Percentiles rank a stretch among this genome's conserved stretches.
These are phyloP conservation scores for Leishmania tropica DNA, from an alignment of 208 protist species.

Conservation along the genomic window DNA sequence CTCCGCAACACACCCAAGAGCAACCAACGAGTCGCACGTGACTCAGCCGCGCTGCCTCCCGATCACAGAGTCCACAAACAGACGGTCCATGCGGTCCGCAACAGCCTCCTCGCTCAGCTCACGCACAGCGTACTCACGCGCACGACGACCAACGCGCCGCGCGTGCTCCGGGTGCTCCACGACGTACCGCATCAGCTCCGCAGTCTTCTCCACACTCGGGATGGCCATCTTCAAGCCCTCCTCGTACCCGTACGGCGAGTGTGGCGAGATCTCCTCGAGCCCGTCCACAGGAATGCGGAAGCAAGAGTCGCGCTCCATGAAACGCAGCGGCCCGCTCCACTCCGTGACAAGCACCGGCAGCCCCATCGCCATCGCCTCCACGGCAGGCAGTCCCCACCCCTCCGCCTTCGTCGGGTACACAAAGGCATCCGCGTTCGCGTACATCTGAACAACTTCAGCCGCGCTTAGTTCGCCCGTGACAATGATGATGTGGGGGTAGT, in stretches of 20 bases:
- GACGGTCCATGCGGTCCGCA: conserved; percentile 37
- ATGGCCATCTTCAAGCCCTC: conserved; percentile 41
- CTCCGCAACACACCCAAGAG: neutral
- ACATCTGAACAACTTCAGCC: too few relatives aligned
- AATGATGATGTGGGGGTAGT: too few relatives aligned
- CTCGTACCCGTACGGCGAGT: conserved; percentile 20
- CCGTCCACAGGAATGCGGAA: conserved; percentile 56
- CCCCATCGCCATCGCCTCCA: too few relatives aligned
- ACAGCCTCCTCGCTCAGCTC: conserved; percentile 48
- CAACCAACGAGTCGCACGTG: too few relatives aligned
- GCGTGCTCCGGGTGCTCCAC: conserved; percentile 39
- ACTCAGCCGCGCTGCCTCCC: neutral
- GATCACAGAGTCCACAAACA: neutral
- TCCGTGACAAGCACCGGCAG: too few relatives aligned
- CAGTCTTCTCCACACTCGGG: conserved; percentile 31
- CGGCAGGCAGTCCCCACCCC: too few relatives aligned
- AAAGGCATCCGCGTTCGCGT: too few relatives aligned
- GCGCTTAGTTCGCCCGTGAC: too few relatives aligned
- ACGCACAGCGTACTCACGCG: conserved; percentile 20
- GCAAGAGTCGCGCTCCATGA: too few relatives aligned
- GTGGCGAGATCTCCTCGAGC: conserved; percentile 36
- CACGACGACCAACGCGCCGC: conserved; percentile 31
- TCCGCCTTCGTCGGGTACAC: too few relatives aligned
- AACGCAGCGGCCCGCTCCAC: too few relatives aligned
- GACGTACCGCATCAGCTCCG: conserved; percentile 40